Percentiles rank a stretch among this genome's conserved stretches.
These are phyloP conservation scores for Mycena crocata DNA, from an alignment of 768 basidiomycete species.

Conservation along the genomic window DNA sequence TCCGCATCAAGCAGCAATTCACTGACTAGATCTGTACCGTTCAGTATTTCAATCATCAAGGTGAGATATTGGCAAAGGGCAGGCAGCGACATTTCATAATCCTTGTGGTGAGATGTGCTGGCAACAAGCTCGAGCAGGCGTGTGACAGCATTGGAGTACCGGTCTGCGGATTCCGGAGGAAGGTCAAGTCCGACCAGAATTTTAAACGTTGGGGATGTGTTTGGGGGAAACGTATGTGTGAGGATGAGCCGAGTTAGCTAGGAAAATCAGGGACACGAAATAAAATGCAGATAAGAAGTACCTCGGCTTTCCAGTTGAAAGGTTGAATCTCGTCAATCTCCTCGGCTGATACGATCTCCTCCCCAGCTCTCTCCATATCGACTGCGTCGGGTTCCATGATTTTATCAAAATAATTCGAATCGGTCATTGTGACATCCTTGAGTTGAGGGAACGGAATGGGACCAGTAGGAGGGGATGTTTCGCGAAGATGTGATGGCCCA, in stretches of 20 bases:
- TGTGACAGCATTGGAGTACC: conserved; percentile 57
- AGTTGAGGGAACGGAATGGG: conserved; percentile 28
- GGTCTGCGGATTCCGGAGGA: conserved; percentile 35
- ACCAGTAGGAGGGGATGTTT: conserved; percentile 39
- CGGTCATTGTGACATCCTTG: conserved; percentile 37
- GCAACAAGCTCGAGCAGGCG: conserved; percentile 61
- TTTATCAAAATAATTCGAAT: conserved; percentile 22
- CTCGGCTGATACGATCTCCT: conserved; percentile 43
- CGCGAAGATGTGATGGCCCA: conserved; percentile 3
- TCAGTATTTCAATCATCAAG: conserved; percentile 53
- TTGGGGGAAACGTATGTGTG: conserved; percentile 59
- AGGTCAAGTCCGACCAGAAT: conserved; percentile 56
- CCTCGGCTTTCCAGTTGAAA: conserved; percentile 68
- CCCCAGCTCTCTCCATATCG: conserved; percentile 9
- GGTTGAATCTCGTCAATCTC: conserved; percentile 50
- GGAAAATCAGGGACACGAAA: conserved; percentile 11
- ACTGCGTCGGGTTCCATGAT: background rate
- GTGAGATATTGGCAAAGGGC: conserved; percentile 51
- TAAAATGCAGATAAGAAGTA: conserved; percentile 41
- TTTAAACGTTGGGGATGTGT: conserved; percentile 62
- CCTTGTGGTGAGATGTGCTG: conserved; percentile 43
- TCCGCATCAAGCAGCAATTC: background rate
- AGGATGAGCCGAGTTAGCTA: conserved; percentile 74
- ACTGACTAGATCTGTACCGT: conserved; percentile 55
- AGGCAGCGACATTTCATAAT: conserved; percentile 46